These are phyloP conservation scores for Xylaria arbuscula DNA, from an alignment of 2,329 filamentous ascomycete genomes.

Conservation along the genomic window DNA sequence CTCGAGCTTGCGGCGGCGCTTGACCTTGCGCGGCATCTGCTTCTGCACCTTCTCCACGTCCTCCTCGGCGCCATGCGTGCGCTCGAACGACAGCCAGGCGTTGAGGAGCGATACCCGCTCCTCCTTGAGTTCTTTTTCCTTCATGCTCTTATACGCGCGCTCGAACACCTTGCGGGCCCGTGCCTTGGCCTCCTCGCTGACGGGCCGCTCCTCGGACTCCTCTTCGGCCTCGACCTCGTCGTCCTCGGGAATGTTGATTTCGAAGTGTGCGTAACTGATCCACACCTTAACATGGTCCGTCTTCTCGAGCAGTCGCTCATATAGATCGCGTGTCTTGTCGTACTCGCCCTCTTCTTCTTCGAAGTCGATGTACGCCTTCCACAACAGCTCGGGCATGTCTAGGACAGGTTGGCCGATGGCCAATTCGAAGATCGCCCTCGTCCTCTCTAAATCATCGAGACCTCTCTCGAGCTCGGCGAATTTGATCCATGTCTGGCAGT, in stretches of 20 bases:
- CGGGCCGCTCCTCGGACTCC: slow-evolving; percentile 72
- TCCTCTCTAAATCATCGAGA: slow-evolving; percentile 87
- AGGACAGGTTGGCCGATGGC: slow-evolving; percentile 83
- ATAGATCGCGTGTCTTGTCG: slow-evolving; percentile 81
- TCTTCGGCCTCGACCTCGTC: slow-evolving; percentile 70
- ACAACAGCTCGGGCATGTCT: slow-evolving; percentile 97
- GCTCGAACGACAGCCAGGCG: slow-evolving; percentile 93
- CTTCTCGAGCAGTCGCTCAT: slow-evolving; percentile 91
- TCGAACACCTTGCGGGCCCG: slow-evolving; percentile 87
- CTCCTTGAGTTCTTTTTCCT: slow-evolving; percentile 89
- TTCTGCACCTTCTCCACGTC: slow-evolving; percentile 86
- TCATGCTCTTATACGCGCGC: slow-evolving; percentile 86
- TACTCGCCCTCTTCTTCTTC: slow-evolving; percentile 96
- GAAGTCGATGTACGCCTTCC: slow-evolving; percentile 99
- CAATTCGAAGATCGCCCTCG: slow-evolving; percentile 91
- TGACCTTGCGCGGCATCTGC: slow-evolving; percentile 93
- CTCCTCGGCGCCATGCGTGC: slow-evolving; percentile 78
- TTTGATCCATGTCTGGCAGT: slow-evolving; percentile 94
- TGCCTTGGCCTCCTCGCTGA: slow-evolving; percentile 85
- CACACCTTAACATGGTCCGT: slow-evolving; percentile 99
- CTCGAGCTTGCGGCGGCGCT: slow-evolving; percentile 90
- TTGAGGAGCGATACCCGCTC: slow-evolving; percentile 93
- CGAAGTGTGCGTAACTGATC: slow-evolving; percentile 98
- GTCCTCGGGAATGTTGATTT: slow-evolving; percentile 89
- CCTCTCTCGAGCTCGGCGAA: slow-evolving; percentile 94